phyloP scores from a whole-genome alignment of 768 basidiomycete genomes.

The Amanita rubescens region DNA sequence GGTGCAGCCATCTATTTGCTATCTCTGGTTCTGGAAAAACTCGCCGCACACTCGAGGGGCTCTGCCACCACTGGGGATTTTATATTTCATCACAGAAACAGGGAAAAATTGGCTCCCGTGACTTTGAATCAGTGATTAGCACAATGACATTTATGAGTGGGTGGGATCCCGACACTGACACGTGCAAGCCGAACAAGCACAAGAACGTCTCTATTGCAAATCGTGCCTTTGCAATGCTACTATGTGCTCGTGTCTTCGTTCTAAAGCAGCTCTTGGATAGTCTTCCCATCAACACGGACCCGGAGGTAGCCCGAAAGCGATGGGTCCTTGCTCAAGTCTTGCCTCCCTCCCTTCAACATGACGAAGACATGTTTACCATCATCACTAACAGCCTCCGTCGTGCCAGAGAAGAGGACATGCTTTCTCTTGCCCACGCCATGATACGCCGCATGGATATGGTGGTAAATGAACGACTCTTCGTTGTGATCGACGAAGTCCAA shows the following conservation, averaged over 20 bases:
- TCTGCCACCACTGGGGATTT: conserved; percentile 5
- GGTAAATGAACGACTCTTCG: not conserved
- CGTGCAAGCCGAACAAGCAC: not conserved
- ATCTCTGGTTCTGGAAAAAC: not conserved
- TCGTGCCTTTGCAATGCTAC: conserved; percentile 10
- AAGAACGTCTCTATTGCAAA: conserved; percentile 5
- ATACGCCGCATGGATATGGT: not conserved
- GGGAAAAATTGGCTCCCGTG: conserved; percentile 4
- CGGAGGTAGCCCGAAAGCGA: conserved; percentile 7
- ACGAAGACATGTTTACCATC: conserved; percentile 5
- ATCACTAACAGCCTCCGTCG: conserved; percentile 2
- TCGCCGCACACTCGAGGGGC: not conserved
- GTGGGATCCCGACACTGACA: conserved; percentile 6
- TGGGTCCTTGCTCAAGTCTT: conserved; percentile 8
- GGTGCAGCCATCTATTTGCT: conserved; percentile 3
- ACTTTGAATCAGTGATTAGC: conserved; percentile 5
- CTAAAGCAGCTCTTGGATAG: conserved; percentile 8
- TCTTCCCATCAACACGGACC: conserved; percentile 5
- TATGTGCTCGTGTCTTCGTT: conserved; percentile 11
- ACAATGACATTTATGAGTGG: conserved; percentile 1
- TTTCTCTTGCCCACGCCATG: not conserved
- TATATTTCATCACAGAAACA: conserved; percentile 4
- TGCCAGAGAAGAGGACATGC: conserved; percentile 2
- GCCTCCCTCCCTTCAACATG: not conserved
- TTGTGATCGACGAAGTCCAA: conserved; percentile 10